phyloP scores from a whole-genome alignment of 2,329 filamentous ascomycete genomes.

The Fusarium sp. region DNA sequence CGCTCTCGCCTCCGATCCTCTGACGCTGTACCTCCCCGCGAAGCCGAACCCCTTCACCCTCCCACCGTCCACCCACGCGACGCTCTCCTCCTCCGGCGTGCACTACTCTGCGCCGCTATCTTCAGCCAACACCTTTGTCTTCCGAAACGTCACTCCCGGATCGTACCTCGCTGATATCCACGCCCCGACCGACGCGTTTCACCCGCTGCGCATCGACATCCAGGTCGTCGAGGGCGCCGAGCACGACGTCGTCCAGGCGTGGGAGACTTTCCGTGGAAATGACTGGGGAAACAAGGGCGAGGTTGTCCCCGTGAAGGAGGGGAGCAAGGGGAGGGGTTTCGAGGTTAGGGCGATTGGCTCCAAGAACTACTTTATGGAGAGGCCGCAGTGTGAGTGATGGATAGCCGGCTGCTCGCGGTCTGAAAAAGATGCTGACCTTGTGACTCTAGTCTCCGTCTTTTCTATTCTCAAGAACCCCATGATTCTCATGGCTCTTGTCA shows the following conservation, averaged over 20 bases:
- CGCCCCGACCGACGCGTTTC: conserved; percentile 79
- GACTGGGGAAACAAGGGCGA: conserved; percentile 91
- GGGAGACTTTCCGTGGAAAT: conserved; percentile 90
- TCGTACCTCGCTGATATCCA: conserved; percentile 88
- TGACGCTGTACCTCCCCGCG: conserved; percentile 61
- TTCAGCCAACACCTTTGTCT: conserved; percentile 77
- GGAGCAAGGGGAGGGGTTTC: conserved; percentile 58
- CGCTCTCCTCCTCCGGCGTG: conserved; percentile 58
- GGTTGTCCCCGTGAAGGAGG: conserved; percentile 58
- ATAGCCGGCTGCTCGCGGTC: neutral
- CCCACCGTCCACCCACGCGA: conserved; percentile 75
- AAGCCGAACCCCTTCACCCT: conserved; percentile 65
- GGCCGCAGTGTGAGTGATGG: conserved; percentile 74
- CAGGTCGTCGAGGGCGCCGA: conserved; percentile 28
- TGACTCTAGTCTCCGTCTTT: conserved; percentile 75
- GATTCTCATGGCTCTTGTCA: conserved; percentile 91
- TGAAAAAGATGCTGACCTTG: conserved; percentile 7
- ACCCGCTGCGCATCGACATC: conserved; percentile 84
- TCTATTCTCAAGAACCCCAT: conserved; percentile 92
- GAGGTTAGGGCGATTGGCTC: conserved; percentile 70
- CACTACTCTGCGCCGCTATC: conserved; percentile 71
- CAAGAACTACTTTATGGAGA: conserved; percentile 83
- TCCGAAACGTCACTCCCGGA: conserved; percentile 76
- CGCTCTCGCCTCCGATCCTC: conserved; percentile 46
- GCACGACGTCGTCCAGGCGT: conserved; percentile 68